A percentile compares a stretch with the other conserved stretches of the same genome.
Evolutionary conservation across 2,329 filamentous ascomycete genomes (phyloP).

Genomic region (Stromatinia cepivora): DNA sequence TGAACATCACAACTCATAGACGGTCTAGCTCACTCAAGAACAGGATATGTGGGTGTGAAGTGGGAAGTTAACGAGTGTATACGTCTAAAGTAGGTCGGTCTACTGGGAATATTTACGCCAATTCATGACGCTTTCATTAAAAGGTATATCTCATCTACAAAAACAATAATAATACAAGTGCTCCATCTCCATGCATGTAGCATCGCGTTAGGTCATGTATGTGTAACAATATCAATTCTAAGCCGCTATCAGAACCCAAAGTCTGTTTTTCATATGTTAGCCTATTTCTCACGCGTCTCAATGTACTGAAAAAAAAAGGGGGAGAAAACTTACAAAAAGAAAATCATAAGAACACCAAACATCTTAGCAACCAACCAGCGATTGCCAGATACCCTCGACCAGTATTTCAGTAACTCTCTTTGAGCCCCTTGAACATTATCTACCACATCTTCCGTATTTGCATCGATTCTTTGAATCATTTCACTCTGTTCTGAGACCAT

Average conservation of each 20-base stretch:
- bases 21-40: too few relatives aligned
- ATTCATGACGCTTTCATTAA: constrained; percentile 14
- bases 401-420: constrained; percentile 93
- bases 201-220: constrained; percentile 3
- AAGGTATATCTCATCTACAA: constrained; percentile 16
- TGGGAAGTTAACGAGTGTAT: too few relatives aligned
- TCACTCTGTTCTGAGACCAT: constrained; percentile 98
- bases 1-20: too few relatives aligned
- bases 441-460: constrained; percentile 96
- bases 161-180: constrained; percentile 6
- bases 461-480: constrained; percentile 96
- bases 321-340: constrained; percentile 62
- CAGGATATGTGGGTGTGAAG: too few relatives aligned
- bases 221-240: constrained; percentile 1
- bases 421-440: constrained; percentile 98
- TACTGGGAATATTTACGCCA: background rate
- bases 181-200: background rate
- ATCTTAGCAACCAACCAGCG: constrained; percentile 90
- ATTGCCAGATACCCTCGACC: constrained; percentile 90
- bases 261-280: constrained; percentile 28
- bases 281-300: background rate
- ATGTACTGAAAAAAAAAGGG: constrained; percentile 5
- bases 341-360: constrained; percentile 92
- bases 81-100: too few relatives aligned
- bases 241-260: constrained; percentile 37